Conservation (phyloP, 2,329 filamentous ascomycete species). For the Trichoderma sp. region DNA sequence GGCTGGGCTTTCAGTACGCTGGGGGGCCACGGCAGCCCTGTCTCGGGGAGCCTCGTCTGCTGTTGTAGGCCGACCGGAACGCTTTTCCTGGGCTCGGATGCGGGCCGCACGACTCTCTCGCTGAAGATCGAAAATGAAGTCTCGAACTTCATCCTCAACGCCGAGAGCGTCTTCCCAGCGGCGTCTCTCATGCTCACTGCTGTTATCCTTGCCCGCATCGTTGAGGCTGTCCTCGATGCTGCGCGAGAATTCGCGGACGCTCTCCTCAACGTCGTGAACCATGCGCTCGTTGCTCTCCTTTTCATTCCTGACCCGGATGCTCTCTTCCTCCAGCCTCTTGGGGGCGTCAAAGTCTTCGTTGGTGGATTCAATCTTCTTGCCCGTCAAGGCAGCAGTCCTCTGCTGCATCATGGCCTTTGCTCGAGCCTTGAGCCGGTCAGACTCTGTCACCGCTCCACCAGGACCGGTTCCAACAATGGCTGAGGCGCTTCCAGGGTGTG, state of each 20-base stretch:
- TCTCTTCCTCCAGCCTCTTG: slow-evolving; percentile 87
- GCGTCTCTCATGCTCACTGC: slow-evolving; percentile 85
- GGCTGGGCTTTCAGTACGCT: slow-evolving; percentile 50
- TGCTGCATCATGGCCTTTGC: slow-evolving; percentile 99
- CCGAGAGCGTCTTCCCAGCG: slow-evolving; percentile 96
- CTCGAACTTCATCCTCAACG: slow-evolving; percentile 93
- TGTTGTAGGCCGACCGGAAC: slow-evolving; percentile 47
- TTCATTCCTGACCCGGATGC: slow-evolving; percentile 75
- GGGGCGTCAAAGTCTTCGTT: slow-evolving; percentile 78
- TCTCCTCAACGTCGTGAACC: slow-evolving; percentile 96
- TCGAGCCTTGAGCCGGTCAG: slow-evolving; percentile 89
- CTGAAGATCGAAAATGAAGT: slow-evolving; percentile 97
- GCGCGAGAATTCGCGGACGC: slow-evolving; percentile 82
- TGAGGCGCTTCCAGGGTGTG: slow-evolving; percentile 77
- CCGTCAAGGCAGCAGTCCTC: slow-evolving; percentile 86
- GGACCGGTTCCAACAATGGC: slow-evolving; percentile 90
- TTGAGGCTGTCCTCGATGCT: slow-evolving; percentile 87
- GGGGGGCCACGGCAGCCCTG: slow-evolving; percentile 28
- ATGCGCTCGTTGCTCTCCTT: slow-evolving; percentile 94
- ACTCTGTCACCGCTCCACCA: slow-evolving; percentile 86
- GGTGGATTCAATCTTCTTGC: slow-evolving; percentile 70
- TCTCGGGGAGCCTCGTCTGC: slow-evolving; percentile 50
- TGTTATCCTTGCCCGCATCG: slow-evolving; percentile 72
- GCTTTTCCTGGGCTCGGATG: slow-evolving; percentile 62
- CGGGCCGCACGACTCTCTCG: slow-evolving; percentile 78